These are phyloP conservation scores for Beta macrorhiza DNA, from an alignment of 179 eudicot genomes.

Conservation along the genomic window DNA sequence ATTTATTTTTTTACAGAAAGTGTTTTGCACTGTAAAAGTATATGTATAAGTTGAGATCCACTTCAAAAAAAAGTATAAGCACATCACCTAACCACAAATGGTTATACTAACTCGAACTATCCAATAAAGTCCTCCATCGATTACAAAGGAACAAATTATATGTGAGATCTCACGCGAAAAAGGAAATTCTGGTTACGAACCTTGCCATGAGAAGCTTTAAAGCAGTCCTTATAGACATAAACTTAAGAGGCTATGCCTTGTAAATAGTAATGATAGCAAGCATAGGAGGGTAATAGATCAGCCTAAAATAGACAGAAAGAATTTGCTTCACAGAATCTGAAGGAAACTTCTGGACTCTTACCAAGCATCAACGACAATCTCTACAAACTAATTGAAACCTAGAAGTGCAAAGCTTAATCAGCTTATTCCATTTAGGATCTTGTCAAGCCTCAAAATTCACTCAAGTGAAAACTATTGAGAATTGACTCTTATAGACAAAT, in stretches of 20 bases:
- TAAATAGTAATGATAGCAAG: not conserved
- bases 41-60: not conserved
- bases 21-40: not conserved
- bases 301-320: not conserved
- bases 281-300: not conserved
- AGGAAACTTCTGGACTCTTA: not conserved
- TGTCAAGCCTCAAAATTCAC: not conserved
- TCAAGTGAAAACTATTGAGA: not conserved
- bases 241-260: not conserved
- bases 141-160: not conserved
- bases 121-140: not conserved
- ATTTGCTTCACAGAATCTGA: not conserved
- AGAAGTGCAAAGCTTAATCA: not conserved
- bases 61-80: not conserved
- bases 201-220: not conserved
- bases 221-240: not conserved
- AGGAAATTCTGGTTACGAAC: not conserved
- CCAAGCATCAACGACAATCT: not conserved
- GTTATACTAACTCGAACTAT: not conserved
- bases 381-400: not conserved
- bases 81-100: not conserved
- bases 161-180: not conserved
- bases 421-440: not conserved
- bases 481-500: too few species aligned
- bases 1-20: too few species aligned